Base-by-base conservation (phyloP, 306 rosid genomes). In the Acacia crassicarpa region DNA sequence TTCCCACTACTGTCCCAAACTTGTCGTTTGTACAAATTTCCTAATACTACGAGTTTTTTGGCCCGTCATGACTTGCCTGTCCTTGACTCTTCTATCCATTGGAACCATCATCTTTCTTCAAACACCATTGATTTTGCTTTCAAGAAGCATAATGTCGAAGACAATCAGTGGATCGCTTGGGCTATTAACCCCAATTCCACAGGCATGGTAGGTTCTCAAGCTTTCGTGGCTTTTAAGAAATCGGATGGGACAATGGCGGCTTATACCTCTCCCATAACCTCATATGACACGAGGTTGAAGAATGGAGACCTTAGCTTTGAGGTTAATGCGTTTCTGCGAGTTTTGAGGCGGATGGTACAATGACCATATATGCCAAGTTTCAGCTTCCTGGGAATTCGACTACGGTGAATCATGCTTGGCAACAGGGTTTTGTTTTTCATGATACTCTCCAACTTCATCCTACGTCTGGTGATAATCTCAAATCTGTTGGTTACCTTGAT, bases 191-290 rank as follows among this genome's bases (percentile, higher is more conserved):
- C 91, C 2, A 86, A 66, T 0, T 72, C 86, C 15, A 81, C 56
- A 2, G 90, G 90, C 0, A 88, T 90, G 93, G 9, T 81, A 0
- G 93, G 90, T 0, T 81, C 91, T 0, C 90, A 90, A 61, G 80
- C 91, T 10, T 25, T 86, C 0, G 65, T 86, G 0, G 85, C 86
- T 0, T 20, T 67, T 16, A n/a, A 66, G 78, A 33, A 11, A 76
- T 51, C 41, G 0, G 75, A 86, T 25, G 89, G 85, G 0, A 79
- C 17, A 6, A 20, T 83, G 49, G 62, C 25, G 0, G 80, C 80
- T 0, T 78, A 83, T 7, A 54, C 91, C 0, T 84, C 90, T 0
- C 83, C 83, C 0, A 56, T 88, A 15, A 83, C 75, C 0, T 45
- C 81, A 1, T 85, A 79, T 3, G 45, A 0, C 0, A 84, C 90